phyloP scores from a whole-genome alignment of 306 rosid genomes.

The Nissolia schottii region DNA sequence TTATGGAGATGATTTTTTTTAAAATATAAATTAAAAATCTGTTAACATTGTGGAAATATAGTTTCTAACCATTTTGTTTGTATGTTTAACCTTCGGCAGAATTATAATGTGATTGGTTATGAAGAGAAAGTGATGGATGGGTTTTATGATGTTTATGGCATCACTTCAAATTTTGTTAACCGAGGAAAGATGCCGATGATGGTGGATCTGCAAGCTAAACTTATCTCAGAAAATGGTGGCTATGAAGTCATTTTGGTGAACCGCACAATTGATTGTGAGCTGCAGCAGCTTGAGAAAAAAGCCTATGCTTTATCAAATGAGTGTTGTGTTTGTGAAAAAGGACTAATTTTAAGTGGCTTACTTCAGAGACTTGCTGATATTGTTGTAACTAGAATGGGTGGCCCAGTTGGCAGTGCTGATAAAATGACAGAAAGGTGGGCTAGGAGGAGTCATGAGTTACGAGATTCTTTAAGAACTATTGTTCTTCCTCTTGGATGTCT shows the following conservation, averaged over 20 bases:
- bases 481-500: constrained; percentile 86
- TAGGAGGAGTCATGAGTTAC: constrained; percentile 61
- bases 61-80: background rate
- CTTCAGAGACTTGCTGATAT: constrained; percentile 87
- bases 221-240: constrained; percentile 57
- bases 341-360: constrained; percentile 62
- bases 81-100: constrained; percentile 47
- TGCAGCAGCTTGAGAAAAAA: constrained; percentile 65
- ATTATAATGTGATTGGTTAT: constrained; percentile 77
- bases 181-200: constrained; percentile 92
- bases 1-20: background rate
- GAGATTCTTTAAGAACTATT: constrained; percentile 54
- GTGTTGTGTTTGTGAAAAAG: constrained; percentile 51
- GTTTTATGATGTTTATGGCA: constrained; percentile 83
- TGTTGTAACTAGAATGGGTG: constrained; percentile 96
- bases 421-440: constrained; percentile 74
- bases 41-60: background rate
- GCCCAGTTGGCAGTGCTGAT: constrained; percentile 85
- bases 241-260: constrained; percentile 83
- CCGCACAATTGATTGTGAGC: constrained; percentile 60
- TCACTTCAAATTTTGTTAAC: constrained; percentile 49
- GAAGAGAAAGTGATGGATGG: constrained; percentile 92
- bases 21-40: background rate
- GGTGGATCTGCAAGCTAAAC: constrained; percentile 63
- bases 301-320: constrained; percentile 49